phyloP scores from a whole-genome alignment of 1,284 basidiomycete genomes.

The Ceratobasidium sp. region DNA sequence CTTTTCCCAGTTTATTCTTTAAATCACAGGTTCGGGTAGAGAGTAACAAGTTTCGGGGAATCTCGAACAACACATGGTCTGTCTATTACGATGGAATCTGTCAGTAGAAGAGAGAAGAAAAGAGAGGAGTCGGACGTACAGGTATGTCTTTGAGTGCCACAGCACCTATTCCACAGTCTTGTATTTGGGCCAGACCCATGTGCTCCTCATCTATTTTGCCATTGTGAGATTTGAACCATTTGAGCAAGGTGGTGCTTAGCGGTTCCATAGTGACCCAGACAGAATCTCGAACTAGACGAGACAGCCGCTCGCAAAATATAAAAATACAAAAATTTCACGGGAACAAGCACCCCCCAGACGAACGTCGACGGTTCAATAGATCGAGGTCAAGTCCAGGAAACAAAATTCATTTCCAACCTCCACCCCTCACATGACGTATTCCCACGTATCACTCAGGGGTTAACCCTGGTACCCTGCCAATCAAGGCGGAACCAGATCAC shows the following conservation, averaged over 20 bases:
- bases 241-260: slow-evolving; percentile 5
- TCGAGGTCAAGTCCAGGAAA: slow-evolving; percentile 2
- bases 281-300: background rate
- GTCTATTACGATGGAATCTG: slow-evolving; percentile 62
- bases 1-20: slow-evolving; percentile 67
- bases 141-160: slow-evolving; percentile 34
- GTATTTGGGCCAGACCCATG: slow-evolving; percentile 25
- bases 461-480: background rate
- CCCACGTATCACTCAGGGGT: slow-evolving; percentile 4
- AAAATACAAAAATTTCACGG: too few species aligned
- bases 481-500: background rate
- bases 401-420: background rate
- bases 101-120: background rate
- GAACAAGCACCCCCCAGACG: too few species aligned
- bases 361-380: too few species aligned
- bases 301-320: too few species aligned
- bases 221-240: slow-evolving; percentile 28
- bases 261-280: background rate
- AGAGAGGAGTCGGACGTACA: slow-evolving; percentile 12
- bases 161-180: slow-evolving; percentile 28
- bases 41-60: slow-evolving; percentile 84
- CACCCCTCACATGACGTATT: slow-evolving; percentile 2
- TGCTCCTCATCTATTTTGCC: slow-evolving; percentile 31
- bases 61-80: slow-evolving; percentile 82
- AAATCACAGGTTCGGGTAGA: slow-evolving; percentile 83